Percentiles rank a stretch among this genome's conserved stretches.
phyloP scores from a whole-genome alignment of 257 asterid genomes.

The Rauvolfia tetraphylla region DNA sequence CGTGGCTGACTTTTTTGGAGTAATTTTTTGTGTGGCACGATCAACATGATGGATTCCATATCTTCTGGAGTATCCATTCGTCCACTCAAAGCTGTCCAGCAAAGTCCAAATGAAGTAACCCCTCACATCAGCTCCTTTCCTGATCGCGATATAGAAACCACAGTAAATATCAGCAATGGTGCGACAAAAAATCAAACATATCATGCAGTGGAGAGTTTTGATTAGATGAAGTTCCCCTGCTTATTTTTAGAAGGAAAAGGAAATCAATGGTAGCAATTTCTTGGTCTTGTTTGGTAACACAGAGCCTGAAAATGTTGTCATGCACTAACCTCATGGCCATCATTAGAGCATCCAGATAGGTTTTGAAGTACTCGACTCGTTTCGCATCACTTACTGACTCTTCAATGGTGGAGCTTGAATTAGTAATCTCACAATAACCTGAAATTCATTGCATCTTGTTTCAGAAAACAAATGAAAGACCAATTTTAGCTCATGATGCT shows the following conservation, averaged over 20 bases:
- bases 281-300: not conserved
- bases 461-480: not conserved
- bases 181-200: not conserved
- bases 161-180: not conserved
- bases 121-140: slow-evolving; percentile 61
- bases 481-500: too few species aligned
- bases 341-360: slow-evolving; percentile 34
- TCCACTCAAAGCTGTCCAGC: slow-evolving; percentile 69
- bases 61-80: slow-evolving; percentile 42
- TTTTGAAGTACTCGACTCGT: slow-evolving; percentile 42
- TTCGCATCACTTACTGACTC: slow-evolving; percentile 30
- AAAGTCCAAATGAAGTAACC: slow-evolving; percentile 67
- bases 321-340: slow-evolving; percentile 33
- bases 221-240: too few species aligned
- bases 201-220: not conserved
- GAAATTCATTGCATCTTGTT: not conserved
- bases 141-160: not conserved
- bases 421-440: slow-evolving; percentile 35
- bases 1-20: slow-evolving; percentile 35
- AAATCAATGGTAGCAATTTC: not conserved
- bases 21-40: slow-evolving; percentile 31
- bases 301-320: not conserved
- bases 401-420: slow-evolving; percentile 24
- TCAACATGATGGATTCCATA: slow-evolving; percentile 52
- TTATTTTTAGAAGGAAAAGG: not conserved